Percentiles rank a stretch among this genome's conserved stretches.
phyloP scores from a whole-genome alignment of 2,329 filamentous ascomycete species.

The Talaromyces funiculosus region DNA sequence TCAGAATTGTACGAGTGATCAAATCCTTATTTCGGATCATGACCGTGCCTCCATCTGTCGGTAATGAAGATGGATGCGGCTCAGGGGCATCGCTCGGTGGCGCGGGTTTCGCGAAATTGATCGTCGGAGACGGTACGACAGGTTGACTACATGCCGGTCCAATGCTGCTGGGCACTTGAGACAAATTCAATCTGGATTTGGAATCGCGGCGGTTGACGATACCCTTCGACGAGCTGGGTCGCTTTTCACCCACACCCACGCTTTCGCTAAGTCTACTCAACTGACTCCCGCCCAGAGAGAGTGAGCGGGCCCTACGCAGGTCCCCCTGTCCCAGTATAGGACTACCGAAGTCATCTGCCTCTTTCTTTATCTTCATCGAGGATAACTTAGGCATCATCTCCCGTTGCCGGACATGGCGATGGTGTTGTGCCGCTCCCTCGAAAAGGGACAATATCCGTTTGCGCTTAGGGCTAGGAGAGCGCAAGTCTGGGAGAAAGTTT shows the following conservation, averaged over 20 bases:
- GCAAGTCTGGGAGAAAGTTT: slow-evolving; percentile 35
- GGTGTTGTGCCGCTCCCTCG: slow-evolving; percentile 37
- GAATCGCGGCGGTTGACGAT: slow-evolving; percentile 7
- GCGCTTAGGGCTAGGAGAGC: slow-evolving; percentile 38
- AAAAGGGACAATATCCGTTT: slow-evolving; percentile 40
- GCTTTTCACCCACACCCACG: slow-evolving; percentile 19
- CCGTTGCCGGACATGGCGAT: slow-evolving; percentile 35
- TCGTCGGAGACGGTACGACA: slow-evolving; percentile 2
- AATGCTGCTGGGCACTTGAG: slow-evolving; percentile 14
- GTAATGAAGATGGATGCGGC: slow-evolving; percentile 8
- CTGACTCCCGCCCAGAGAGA: slow-evolving; percentile 20
- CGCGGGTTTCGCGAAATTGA: slow-evolving; percentile 11
- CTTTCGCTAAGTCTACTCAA: slow-evolving; percentile 21
- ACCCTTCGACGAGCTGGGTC: slow-evolving; percentile 22
- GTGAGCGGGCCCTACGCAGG: slow-evolving; percentile 28
- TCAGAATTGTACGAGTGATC: slow-evolving; percentile 39
- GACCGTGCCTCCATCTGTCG: slow-evolving; percentile 25
- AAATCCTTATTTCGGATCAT: slow-evolving; percentile 36
- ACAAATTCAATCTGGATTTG: not conserved
- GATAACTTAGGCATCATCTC: slow-evolving; percentile 35
- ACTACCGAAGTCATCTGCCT: slow-evolving; percentile 28
- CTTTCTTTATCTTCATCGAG: slow-evolving; percentile 30
- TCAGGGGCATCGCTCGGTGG: slow-evolving; percentile 12
- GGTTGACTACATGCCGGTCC: slow-evolving; percentile 18
- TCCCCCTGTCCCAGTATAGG: slow-evolving; percentile 25